These are phyloP conservation scores for Eremochloa ophiuroides DNA, from an alignment of 176 grass and related monocot genomes.

Conservation along the genomic window DNA sequence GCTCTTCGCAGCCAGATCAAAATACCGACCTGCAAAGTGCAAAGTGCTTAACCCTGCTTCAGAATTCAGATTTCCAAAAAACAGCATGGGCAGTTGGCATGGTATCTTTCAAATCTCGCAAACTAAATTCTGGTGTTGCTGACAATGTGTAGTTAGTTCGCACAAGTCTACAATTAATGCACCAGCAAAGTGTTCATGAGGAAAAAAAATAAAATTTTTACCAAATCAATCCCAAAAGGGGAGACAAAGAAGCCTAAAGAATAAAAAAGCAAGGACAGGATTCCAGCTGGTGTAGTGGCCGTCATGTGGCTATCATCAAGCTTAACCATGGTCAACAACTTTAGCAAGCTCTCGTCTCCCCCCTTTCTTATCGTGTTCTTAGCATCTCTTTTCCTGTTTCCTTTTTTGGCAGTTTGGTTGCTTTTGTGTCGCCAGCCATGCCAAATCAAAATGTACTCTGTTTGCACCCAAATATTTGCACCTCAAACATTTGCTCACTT, in stretches of 20 bases:
- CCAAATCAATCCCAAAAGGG: slow-evolving; percentile 22
- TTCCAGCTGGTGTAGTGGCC: slow-evolving; percentile 42
- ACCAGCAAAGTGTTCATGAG: neutral
- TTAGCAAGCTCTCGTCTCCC: neutral
- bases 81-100: neutral
- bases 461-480: neutral
- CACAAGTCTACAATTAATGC: neutral
- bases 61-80: neutral
- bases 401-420: slow-evolving; percentile 16
- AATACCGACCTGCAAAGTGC: too few relatives aligned
- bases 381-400: slow-evolving; percentile 26
- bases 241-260: slow-evolving; percentile 27
- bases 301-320: slow-evolving; percentile 49
- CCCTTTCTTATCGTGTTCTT: neutral
- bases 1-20: neutral
- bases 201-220: neutral
- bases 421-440: slow-evolving; percentile 9
- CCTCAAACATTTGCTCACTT: too few relatives aligned
- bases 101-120: neutral
- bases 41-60: neutral
- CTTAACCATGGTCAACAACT: slow-evolving; percentile 37
- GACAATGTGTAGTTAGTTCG: neutral
- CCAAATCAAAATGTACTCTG: neutral
- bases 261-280: slow-evolving; percentile 20
- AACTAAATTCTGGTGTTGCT: neutral